phyloP scores from a whole-genome alignment of 345 rosid genomes.

The Atalantia buxifolia region DNA sequence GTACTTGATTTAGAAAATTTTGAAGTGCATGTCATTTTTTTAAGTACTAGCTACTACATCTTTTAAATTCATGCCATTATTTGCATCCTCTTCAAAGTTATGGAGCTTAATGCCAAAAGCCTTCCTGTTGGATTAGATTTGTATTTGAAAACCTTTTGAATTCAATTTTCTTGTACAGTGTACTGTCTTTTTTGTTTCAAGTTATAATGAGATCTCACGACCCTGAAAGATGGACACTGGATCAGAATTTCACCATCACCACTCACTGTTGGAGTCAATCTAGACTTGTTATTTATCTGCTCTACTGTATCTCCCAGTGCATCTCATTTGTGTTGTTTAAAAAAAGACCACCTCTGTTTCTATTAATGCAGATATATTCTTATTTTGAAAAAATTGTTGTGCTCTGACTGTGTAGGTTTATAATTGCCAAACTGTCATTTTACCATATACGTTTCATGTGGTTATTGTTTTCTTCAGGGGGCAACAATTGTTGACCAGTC shows the following conservation, averaged over 20 bases:
- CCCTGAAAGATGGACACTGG: not conserved
- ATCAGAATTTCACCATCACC: not conserved
- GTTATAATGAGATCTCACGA: not conserved
- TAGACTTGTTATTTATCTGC: not conserved
- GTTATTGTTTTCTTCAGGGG: conserved; percentile 40
- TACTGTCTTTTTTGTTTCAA: not conserved
- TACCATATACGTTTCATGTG: not conserved
- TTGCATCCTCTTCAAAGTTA: conserved; percentile 7
- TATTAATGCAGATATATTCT: not conserved
- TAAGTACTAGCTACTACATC: not conserved
- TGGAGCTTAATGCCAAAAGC: conserved; percentile 3
- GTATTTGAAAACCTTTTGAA: not conserved
- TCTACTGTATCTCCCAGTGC: not conserved
- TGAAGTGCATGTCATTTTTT: not conserved
- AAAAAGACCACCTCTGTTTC: not conserved
- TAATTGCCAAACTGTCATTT: not conserved
- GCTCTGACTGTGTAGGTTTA: not conserved
- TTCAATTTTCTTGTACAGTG: not conserved
- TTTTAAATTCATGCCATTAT: conserved; percentile 1
- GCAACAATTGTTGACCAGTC: conserved; percentile 83
- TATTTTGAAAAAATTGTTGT: not conserved
- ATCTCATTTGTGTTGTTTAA: not conserved
- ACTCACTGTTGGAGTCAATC: not conserved
- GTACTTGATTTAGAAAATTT: not conserved
- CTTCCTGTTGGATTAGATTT: not conserved